Evolutionary conservation across 176 grass and related monocot genomes (phyloP).

Genomic region (Cymbopogon citratus): DNA sequence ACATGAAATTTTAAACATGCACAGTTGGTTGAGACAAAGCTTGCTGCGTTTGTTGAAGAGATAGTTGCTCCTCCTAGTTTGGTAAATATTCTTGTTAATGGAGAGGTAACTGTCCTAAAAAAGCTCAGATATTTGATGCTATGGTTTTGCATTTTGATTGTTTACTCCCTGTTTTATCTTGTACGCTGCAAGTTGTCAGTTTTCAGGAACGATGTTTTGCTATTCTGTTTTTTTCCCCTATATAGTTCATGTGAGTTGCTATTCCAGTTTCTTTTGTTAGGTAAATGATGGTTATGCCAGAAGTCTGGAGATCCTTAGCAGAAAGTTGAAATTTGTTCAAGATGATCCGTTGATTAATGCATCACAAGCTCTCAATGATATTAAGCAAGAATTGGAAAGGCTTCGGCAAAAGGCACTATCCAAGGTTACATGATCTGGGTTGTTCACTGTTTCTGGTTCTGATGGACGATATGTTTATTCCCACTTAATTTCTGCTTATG

Average conservation of each 20-base stretch:
- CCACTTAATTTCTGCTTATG: not conserved
- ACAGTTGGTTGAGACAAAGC: constrained; percentile 57
- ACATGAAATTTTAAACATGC: constrained; percentile 20
- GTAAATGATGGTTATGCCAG: constrained; percentile 67
- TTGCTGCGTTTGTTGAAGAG: constrained; percentile 69
- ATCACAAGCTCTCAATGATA: constrained; percentile 76
- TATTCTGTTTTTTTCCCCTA: not conserved
- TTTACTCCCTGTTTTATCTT: constrained; percentile 18
- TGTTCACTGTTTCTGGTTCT: constrained; percentile 6
- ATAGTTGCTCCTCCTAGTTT: constrained; percentile 63
- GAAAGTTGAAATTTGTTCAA: constrained; percentile 78
- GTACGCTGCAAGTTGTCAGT: not conserved
- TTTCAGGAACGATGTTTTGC: not conserved
- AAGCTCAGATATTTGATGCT: constrained; percentile 16
- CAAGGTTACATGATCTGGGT: constrained; percentile 46
- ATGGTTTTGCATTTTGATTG: constrained; percentile 7
- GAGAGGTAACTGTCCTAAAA: constrained; percentile 45
- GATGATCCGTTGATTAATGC: constrained; percentile 59
- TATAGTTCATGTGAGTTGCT: constrained; percentile 43
- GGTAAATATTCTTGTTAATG: constrained; percentile 56
- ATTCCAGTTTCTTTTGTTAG: constrained; percentile 51
- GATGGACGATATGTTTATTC: not conserved
- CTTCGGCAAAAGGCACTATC: constrained; percentile 60
- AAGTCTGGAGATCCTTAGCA: constrained; percentile 65
- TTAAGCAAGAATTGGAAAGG: constrained; percentile 68